phyloP scores from a whole-genome alignment of 306 rosid species.

The Ormosia emarginata region DNA sequence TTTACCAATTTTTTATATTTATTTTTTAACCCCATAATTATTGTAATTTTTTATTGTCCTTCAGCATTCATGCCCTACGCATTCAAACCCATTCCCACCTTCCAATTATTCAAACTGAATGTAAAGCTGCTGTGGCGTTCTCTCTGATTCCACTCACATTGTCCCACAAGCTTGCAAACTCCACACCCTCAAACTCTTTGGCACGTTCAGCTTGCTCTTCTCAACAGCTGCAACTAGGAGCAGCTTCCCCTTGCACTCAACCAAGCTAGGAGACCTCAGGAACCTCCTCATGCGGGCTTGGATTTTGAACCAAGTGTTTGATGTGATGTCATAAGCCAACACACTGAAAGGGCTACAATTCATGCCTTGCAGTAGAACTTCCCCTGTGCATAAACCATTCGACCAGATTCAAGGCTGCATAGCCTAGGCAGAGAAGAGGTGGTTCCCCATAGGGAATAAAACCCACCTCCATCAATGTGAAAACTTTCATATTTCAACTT shows the following conservation, averaged over 20 bases:
- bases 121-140: slow-evolving; percentile 89
- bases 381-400: slow-evolving; percentile 65
- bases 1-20: no score
- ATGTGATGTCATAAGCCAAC: slow-evolving; percentile 49
- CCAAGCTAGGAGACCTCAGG: slow-evolving; percentile 63
- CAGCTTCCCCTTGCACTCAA: slow-evolving; percentile 65
- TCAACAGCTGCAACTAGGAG: slow-evolving; percentile 80
- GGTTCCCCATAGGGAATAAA: slow-evolving; percentile 80
- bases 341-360: slow-evolving; percentile 84
- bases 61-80: slow-evolving; percentile 53
- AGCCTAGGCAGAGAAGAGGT: slow-evolving; percentile 70
- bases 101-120: slow-evolving; percentile 63
- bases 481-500: slow-evolving; percentile 79
- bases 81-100: slow-evolving; percentile 63
- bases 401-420: slow-evolving; percentile 76
- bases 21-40: no score
- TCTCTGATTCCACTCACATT: slow-evolving; percentile 85
- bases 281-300: slow-evolving; percentile 92
- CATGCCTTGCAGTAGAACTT: slow-evolving; percentile 68
- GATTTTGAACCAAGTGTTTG: slow-evolving; percentile 74
- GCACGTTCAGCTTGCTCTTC: slow-evolving; percentile 87
- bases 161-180: slow-evolving; percentile 68
- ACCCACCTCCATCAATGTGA: slow-evolving; percentile 79
- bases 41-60: no score
- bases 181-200: slow-evolving; percentile 86